Evolutionary conservation across 345 rosid genomes (phyloP).

Genomic region (Corchorus capsularis): DNA sequence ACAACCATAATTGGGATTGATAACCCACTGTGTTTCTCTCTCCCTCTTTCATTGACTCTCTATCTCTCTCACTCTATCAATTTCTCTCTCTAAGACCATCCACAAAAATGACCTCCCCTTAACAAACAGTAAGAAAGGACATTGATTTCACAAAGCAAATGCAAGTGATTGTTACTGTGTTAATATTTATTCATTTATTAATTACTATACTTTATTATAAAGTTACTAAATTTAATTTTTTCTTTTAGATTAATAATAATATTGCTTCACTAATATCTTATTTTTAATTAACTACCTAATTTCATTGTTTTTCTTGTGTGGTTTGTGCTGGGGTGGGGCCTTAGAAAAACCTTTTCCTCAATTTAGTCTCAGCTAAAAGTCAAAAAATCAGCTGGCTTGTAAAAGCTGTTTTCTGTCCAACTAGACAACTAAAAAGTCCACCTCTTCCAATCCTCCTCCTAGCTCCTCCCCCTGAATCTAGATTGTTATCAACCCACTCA

Average conservation of each 20-base stretch:
- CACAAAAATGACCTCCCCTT: slow-evolving; percentile 22
- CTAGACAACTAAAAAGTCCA: slow-evolving; percentile 8
- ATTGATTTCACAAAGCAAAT: slow-evolving; percentile 53
- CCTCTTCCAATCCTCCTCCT: background rate
- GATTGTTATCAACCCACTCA: background rate
- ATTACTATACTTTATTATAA: too few species aligned
- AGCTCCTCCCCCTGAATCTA: background rate
- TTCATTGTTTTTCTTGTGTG: slow-evolving; percentile 1
- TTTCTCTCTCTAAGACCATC: slow-evolving; percentile 29
- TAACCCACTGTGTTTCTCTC: slow-evolving; percentile 24
- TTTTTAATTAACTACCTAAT: slow-evolving; percentile 16
- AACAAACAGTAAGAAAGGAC: slow-evolving; percentile 51
- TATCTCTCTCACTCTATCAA: slow-evolving; percentile 24
- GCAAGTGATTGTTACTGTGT: slow-evolving; percentile 19
- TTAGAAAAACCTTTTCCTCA: background rate
- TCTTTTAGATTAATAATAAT: background rate
- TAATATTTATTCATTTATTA: background rate
- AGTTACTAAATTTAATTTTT: background rate
- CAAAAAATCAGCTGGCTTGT: slow-evolving; percentile 45
- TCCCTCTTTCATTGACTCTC: slow-evolving; percentile 25
- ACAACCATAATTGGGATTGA: slow-evolving; percentile 27
- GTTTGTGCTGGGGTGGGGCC: slow-evolving; percentile 26
- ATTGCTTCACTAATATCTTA: background rate
- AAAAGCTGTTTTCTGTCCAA: slow-evolving; percentile 55
- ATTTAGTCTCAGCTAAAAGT: slow-evolving; percentile 30